These are phyloP conservation scores for Paraphoma sp. DNA, from an alignment of 2,329 filamentous ascomycete species.

Conservation along the genomic window DNA sequence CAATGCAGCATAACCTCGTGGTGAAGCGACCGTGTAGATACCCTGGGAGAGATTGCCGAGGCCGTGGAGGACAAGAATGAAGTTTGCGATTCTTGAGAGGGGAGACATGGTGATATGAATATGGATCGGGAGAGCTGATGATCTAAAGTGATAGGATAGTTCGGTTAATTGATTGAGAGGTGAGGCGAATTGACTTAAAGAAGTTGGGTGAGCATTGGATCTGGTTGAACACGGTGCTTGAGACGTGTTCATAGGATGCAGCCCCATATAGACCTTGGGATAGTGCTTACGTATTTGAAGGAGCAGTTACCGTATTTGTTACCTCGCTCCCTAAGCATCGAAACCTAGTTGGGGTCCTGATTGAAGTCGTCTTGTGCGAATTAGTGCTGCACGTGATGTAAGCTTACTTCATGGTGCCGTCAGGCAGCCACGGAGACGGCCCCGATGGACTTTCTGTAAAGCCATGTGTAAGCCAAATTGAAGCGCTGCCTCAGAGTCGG, in stretches of 20 bases:
- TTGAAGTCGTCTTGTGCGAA: background rate
- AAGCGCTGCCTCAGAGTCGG: too few species aligned
- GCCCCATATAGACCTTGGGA: too few species aligned
- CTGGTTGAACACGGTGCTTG: too few species aligned
- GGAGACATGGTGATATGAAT: background rate
- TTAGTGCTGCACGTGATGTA: background rate
- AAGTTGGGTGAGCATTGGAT: background rate
- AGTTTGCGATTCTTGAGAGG: conserved; percentile 8
- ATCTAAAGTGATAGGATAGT: background rate
- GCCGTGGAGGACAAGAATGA: conserved; percentile 14
- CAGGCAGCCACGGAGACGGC: too few species aligned
- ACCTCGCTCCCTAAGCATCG: too few species aligned
- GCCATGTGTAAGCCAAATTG: too few species aligned
- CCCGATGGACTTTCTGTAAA: too few species aligned
- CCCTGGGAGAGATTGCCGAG: conserved; percentile 18
- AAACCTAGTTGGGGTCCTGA: too few species aligned
- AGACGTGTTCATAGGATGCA: too few species aligned
- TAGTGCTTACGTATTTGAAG: too few species aligned
- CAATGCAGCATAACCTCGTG: background rate
- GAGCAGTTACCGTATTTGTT: too few species aligned
- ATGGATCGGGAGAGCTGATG: background rate
- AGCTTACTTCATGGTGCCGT: background rate
- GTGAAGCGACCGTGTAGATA: conserved; percentile 9
- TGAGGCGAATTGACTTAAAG: background rate
- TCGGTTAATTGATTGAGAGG: background rate